Conservation (phyloP, 441 rosid genomes). For the Syzygium syzygioides region DNA sequence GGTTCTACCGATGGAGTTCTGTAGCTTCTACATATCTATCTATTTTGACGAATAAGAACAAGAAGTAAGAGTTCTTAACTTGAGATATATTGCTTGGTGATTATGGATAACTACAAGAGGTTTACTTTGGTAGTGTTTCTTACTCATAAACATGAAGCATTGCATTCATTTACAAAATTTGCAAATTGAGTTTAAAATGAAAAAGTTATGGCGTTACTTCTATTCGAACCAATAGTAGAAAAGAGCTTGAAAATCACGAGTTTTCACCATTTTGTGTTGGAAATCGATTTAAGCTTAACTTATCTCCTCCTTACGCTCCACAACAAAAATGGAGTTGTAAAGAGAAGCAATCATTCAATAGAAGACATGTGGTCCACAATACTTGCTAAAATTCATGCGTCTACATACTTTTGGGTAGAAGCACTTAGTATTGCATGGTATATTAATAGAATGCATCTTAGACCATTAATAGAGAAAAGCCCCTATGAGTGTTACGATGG, state of each 20-base stretch:
- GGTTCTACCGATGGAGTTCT: not conserved
- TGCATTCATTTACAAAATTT: not conserved
- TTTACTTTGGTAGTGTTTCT: not conserved
- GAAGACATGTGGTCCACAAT: not conserved
- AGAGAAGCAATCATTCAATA: not conserved
- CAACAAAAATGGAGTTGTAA: not conserved
- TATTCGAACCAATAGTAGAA: not conserved
- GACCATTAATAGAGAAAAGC: not conserved
- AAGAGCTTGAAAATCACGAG: not conserved
- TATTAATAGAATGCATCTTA: not conserved
- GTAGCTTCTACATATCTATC: not conserved
- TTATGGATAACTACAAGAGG: not conserved
- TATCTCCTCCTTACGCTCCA: not conserved
- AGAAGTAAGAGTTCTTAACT: not conserved
- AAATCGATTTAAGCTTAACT: not conserved
- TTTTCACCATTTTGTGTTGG: not conserved
- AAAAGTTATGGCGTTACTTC: not conserved
- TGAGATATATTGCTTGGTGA: not conserved
- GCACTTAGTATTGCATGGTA: not conserved
- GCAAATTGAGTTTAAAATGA: not conserved
- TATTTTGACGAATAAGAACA: not conserved
- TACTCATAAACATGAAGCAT: not conserved
- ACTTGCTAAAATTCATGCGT: not conserved
- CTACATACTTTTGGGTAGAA: not conserved
- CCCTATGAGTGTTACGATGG: not conserved